phyloP scores from a whole-genome alignment of 768 basidiomycete species.

The Clavulina sp. region DNA sequence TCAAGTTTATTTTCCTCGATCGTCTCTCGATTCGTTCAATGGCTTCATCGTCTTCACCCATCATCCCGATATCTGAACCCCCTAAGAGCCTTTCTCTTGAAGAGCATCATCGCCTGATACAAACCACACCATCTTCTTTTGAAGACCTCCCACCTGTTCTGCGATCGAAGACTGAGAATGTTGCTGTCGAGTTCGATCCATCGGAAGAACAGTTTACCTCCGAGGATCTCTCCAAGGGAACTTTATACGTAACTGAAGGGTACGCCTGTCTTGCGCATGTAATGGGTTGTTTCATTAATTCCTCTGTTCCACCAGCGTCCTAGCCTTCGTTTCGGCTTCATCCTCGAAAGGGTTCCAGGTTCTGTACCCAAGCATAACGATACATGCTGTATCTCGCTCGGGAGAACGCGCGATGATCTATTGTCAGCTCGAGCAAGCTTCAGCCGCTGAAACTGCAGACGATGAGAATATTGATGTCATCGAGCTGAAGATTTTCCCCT shows the following conservation, averaged over 20 bases:
- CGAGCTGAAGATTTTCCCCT: constrained; percentile 64
- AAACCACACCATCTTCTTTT: constrained; percentile 76
- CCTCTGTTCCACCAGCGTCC: constrained; percentile 29
- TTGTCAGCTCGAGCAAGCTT: constrained; percentile 68
- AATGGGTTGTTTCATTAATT: not conserved
- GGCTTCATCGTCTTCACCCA: too few relatives aligned
- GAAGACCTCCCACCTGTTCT: constrained; percentile 69
- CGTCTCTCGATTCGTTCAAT: not conserved
- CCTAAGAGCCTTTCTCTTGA: constrained; percentile 38
- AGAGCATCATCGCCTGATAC: constrained; percentile 46
- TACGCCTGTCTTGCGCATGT: constrained; percentile 16
- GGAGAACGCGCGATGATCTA: constrained; percentile 58
- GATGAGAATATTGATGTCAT: constrained; percentile 41
- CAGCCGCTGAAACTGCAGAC: constrained; percentile 20
- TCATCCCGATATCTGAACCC: constrained; percentile 23
- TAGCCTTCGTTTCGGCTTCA: constrained; percentile 52
- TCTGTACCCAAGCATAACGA: constrained; percentile 74
- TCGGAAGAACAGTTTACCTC: constrained; percentile 39
- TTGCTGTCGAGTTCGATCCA: constrained; percentile 54
- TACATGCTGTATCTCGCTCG: constrained; percentile 79
- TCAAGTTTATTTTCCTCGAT: not conserved
- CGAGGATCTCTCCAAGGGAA: constrained; percentile 39
- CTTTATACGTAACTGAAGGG: constrained; percentile 79
- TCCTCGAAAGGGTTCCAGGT: constrained; percentile 64
- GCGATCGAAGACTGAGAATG: constrained; percentile 52